Evolutionary conservation across 2,329 filamentous ascomycete species (phyloP).

Genomic region (Sporothrix globosa): DNA sequence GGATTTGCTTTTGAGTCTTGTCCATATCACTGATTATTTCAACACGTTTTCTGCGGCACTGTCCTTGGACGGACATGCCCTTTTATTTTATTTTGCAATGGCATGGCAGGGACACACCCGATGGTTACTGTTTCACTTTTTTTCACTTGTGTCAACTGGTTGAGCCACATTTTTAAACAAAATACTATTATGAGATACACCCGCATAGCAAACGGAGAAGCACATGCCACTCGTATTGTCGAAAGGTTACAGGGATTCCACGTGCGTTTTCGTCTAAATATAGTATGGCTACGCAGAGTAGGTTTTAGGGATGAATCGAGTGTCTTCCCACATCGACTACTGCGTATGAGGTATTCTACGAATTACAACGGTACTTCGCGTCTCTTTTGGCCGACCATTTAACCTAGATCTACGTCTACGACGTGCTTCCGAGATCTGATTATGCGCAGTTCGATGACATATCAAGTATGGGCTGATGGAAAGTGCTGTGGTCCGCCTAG

Average conservation of each 20-base stretch:
- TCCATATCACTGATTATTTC: neutral
- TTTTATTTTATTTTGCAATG: neutral
- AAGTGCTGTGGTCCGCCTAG: no score
- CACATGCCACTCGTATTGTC: neutral
- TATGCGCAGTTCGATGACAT: neutral
- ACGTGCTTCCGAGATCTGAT: neutral
- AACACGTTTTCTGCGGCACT: conserved; percentile 4
- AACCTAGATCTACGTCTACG: neutral
- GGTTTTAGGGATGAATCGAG: no score
- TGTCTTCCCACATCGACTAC: neutral
- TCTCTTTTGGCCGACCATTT: neutral
- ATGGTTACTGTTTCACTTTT: no score
- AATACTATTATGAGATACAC: neutral
- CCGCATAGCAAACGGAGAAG: neutral
- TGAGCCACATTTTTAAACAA: neutral
- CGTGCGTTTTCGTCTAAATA: neutral
- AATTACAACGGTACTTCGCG: no score
- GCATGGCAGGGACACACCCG: neutral
- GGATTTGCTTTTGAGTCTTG: neutral
- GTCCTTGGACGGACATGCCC: neutral
- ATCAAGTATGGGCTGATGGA: neutral
- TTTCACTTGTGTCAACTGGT: no score
- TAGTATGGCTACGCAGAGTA: neutral
- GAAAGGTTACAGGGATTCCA: neutral
- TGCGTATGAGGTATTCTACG: neutral